Evolutionary conservation across 345 rosid genomes (phyloP).

Genomic region (Combretum micranthum): DNA sequence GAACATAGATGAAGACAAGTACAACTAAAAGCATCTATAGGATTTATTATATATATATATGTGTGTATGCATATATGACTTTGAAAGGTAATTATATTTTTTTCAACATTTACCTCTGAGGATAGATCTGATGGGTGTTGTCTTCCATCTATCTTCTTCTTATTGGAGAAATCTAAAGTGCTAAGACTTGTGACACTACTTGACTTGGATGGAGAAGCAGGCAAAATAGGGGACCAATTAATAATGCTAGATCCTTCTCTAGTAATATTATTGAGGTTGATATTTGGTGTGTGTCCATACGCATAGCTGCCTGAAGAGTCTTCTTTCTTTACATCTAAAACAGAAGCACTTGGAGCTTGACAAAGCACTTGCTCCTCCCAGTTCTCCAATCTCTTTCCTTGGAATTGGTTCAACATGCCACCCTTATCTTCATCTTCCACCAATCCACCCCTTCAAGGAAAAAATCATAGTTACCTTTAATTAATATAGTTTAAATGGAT

Average conservation of each 20-base stretch:
- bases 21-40: no score
- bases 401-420: slow-evolving; percentile 21
- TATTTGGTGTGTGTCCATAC: slow-evolving; percentile 33
- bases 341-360: slow-evolving; percentile 34
- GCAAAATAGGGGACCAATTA: slow-evolving; percentile 31
- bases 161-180: slow-evolving; percentile 60
- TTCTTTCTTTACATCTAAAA: slow-evolving; percentile 57
- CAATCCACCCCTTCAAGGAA: slow-evolving; percentile 54
- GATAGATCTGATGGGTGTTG: slow-evolving; percentile 68
- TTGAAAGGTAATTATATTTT: background rate
- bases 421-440: slow-evolving; percentile 49
- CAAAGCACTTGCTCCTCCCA: slow-evolving; percentile 51
- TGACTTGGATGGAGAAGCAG: slow-evolving; percentile 43
- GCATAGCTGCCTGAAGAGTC: slow-evolving; percentile 20
- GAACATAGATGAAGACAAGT: no score
- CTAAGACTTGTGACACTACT: slow-evolving; percentile 58
- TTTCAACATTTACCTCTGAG: slow-evolving; percentile 44
- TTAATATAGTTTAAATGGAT: background rate
- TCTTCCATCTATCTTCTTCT: slow-evolving; percentile 28
- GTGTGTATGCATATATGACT: background rate
- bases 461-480: background rate
- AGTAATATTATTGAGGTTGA: slow-evolving; percentile 21
- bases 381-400: slow-evolving; percentile 45
- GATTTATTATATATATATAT: background rate
- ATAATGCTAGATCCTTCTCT: slow-evolving; percentile 15